Conservation (phyloP, 257 asterid genomes). For the Solanum acaule region DNA sequence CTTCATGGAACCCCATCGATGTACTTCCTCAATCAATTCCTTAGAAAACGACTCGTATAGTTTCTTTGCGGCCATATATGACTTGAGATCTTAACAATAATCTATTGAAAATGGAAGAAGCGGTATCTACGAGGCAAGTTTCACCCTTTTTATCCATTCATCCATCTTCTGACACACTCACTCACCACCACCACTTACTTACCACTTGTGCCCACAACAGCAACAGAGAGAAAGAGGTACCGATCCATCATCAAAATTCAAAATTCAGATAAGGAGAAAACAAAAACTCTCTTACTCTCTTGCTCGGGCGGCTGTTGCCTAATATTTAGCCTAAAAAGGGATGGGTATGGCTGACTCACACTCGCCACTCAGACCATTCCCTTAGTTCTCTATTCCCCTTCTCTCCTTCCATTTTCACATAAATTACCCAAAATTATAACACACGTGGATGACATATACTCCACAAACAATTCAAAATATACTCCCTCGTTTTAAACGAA, state of each 20-base stretch:
- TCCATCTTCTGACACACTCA: background rate
- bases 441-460: background rate
- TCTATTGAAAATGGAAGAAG: background rate
- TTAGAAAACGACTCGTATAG: conserved; percentile 38
- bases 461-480: background rate
- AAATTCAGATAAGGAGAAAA: background rate
- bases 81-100: background rate
- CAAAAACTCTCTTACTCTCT: too few species aligned
- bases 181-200: background rate
- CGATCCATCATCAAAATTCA: background rate
- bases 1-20: conserved; percentile 66
- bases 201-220: background rate
- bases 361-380: background rate
- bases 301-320: background rate
- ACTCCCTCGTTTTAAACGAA: background rate
- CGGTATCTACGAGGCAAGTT: background rate
- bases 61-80: conserved; percentile 67
- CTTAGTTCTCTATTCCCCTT: background rate
- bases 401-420: background rate
- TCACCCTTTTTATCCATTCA: background rate
- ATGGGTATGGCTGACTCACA: background rate
- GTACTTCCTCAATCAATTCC: conserved; percentile 54
- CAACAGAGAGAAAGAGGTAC: background rate
- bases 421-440: background rate
- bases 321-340: background rate